A percentile compares a stretch with the other conserved stretches of the same genome.
Evolutionary conservation across 225 moss, liverwort and hornwort genomes (phyloP).

Genomic region (Neckera pumila): DNA sequence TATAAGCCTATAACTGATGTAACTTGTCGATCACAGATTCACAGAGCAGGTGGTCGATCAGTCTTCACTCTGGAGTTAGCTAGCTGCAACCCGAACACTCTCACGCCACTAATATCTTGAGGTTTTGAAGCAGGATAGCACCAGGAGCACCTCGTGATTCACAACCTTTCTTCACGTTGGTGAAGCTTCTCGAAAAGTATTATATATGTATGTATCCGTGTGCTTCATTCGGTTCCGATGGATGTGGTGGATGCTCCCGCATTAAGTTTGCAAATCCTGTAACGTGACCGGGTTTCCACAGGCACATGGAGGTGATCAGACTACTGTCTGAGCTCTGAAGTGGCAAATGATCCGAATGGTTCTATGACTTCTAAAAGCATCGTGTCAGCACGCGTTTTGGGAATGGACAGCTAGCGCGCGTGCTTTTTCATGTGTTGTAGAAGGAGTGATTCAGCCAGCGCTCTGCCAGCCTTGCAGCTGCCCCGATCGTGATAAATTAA

Average conservation of each 20-base stretch:
- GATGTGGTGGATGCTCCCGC: background rate
- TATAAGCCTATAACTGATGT: no score
- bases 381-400: background rate
- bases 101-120: background rate
- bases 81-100: background rate
- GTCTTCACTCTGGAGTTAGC: no score
- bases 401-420: background rate
- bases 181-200: background rate
- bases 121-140: background rate
- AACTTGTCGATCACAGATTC: no score
- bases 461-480: background rate
- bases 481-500: background rate
- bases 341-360: background rate
- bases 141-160: background rate
- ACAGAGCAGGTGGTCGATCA: no score
- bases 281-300: background rate
- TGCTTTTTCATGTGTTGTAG: background rate
- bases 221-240: background rate
- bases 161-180: background rate
- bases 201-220: no score
- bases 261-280: background rate
- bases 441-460: background rate
- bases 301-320: background rate
- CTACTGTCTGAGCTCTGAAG: background rate
- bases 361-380: background rate